Conservation (phyloP, 2,329 filamentous ascomycete species). For the Fusarium neocosmosporiellum region DNA sequence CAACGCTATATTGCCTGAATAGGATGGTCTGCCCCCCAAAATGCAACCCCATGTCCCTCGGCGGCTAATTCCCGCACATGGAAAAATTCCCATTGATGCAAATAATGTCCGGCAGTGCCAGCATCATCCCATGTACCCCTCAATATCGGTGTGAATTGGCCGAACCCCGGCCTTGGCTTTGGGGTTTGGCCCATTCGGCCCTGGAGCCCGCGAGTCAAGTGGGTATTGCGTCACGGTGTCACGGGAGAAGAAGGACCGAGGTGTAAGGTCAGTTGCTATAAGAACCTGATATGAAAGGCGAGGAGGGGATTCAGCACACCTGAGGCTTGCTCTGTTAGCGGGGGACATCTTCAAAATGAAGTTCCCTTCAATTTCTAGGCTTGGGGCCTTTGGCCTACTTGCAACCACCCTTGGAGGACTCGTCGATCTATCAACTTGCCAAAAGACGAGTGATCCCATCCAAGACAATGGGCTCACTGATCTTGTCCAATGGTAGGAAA, state of each 20-base stretch:
- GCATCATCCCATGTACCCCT: slow-evolving; percentile 28
- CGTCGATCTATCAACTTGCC: slow-evolving; percentile 3
- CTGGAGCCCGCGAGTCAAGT: not conserved
- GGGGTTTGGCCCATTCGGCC: slow-evolving; percentile 21
- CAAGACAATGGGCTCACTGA: slow-evolving; percentile 30
- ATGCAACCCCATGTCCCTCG: slow-evolving; percentile 14
- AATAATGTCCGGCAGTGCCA: slow-evolving; percentile 13
- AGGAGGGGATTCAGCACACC: not conserved
- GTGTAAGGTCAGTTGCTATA: not conserved
- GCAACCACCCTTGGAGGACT: slow-evolving; percentile 17
- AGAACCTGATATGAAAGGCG: not conserved
- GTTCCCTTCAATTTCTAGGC: slow-evolving; percentile 21
- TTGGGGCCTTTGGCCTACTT: slow-evolving; percentile 15
- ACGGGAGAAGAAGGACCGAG: slow-evolving; percentile 17
- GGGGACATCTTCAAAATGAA: slow-evolving; percentile 20
- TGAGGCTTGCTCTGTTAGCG: not conserved
- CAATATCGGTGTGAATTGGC: slow-evolving; percentile 27
- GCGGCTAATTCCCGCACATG: slow-evolving; percentile 16
- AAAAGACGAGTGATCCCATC: slow-evolving; percentile 5
- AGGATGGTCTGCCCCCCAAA: slow-evolving; percentile 3
- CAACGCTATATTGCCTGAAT: slow-evolving; percentile 10
- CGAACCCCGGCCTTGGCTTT: slow-evolving; percentile 18
- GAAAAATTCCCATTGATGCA: slow-evolving; percentile 35
- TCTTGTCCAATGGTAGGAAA: slow-evolving; percentile 26
- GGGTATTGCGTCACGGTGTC: slow-evolving; percentile 22